Percentiles rank a stretch among this genome's conserved stretches.
Evolutionary conservation across 2,329 filamentous ascomycete genomes (phyloP).

Genomic region (Leptosphaerulina australis): DNA sequence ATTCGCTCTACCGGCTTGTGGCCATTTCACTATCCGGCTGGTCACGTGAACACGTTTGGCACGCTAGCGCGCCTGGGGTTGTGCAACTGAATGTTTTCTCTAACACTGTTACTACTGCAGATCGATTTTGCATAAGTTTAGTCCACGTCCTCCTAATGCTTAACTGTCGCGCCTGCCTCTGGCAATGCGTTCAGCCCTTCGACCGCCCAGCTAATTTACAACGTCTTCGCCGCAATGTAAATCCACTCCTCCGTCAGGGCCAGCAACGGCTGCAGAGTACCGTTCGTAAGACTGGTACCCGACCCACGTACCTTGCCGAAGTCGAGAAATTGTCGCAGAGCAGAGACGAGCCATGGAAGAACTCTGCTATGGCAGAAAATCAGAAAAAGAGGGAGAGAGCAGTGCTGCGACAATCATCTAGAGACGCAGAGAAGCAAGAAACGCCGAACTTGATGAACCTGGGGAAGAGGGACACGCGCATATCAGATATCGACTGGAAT

Average conservation of each 20-base stretch:
- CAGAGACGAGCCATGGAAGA: constrained; percentile 34
- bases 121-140: constrained; percentile 9
- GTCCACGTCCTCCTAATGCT: constrained; percentile 47
- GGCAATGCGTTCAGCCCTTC: constrained; percentile 52
- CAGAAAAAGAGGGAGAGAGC: constrained; percentile 32
- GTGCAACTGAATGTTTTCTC: constrained; percentile 27
- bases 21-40: not conserved
- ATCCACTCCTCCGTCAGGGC: constrained; percentile 18
- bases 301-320: constrained; percentile 10
- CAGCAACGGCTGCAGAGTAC: constrained; percentile 27
- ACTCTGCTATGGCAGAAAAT: constrained; percentile 32
- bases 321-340: constrained; percentile 18
- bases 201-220: constrained; percentile 34
- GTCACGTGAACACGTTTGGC: constrained; percentile 19
- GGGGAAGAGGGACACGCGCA: constrained; percentile 31
- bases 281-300: constrained; percentile 14
- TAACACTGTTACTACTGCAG: constrained; percentile 1
- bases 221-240: constrained; percentile 32
- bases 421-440: constrained; percentile 12
- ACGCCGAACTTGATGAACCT: constrained; percentile 31
- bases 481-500: constrained; percentile 39
- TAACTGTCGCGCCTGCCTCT: constrained; percentile 53
- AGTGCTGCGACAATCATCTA: constrained; percentile 21
- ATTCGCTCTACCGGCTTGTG: not conserved
- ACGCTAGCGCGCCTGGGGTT: constrained; percentile 16